phyloP scores from a whole-genome alignment of 2,329 filamentous ascomycete genomes.

The Hypoxylon sp. region DNA sequence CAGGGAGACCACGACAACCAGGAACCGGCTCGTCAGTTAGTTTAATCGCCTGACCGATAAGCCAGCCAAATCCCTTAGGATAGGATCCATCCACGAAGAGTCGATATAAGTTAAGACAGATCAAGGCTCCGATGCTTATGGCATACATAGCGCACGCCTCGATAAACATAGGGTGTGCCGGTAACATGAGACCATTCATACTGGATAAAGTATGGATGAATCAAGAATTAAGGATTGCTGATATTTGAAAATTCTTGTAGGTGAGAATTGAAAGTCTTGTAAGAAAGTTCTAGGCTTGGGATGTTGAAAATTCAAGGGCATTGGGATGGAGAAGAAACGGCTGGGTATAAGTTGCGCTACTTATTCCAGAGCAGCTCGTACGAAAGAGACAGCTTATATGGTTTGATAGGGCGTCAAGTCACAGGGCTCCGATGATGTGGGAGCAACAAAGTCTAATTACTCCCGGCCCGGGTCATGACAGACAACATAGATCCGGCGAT shows the following conservation, averaged over 20 bases:
- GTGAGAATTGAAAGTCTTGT: not conserved
- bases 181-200: not conserved
- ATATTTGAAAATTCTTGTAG: not conserved
- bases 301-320: too few species aligned
- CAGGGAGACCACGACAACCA: not conserved
- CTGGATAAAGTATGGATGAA: not conserved
- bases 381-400: not conserved
- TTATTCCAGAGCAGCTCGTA: not conserved
- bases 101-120: not conserved
- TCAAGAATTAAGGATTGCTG: not conserved
- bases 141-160: too few species aligned
- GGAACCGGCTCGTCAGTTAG: not conserved
- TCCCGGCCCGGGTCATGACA: too few species aligned
- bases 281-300: not conserved
- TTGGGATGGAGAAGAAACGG: not conserved
- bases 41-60: not conserved
- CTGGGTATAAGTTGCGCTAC: not conserved
- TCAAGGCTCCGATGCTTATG: not conserved
- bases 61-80: not conserved
- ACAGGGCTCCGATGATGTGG: not conserved
- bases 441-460: too few species aligned
- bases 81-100: not conserved
- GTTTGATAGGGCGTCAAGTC: not conserved
- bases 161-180: not conserved
- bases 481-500: too few species aligned